A percentile compares a stretch with the other conserved stretches of the same genome.
Evolutionary conservation across 371 early-diverging fungal species (phyloP).

Genomic region (Rhizopus microsporus): DNA sequence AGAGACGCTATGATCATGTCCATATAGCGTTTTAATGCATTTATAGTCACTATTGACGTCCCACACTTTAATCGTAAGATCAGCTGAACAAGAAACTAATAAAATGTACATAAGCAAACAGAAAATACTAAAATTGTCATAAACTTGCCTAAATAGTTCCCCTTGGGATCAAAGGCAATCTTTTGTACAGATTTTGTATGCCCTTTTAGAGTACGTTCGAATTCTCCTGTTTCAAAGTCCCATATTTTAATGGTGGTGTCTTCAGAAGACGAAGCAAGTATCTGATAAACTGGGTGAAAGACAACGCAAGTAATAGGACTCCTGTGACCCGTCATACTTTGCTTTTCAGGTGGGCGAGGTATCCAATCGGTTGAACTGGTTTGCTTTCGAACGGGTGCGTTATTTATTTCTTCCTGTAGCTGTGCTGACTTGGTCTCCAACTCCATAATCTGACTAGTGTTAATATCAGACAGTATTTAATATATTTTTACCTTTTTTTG

Average conservation of each 20-base stretch:
- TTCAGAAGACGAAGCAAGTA: conserved; percentile 88
- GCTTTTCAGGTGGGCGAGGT: conserved; percentile 80
- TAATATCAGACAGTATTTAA: neutral
- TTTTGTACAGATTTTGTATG: conserved; percentile 93
- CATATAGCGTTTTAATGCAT: conserved; percentile 82
- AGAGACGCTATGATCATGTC: conserved; percentile 92
- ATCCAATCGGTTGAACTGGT: conserved; percentile 74
- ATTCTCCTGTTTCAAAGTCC: conserved; percentile 90
- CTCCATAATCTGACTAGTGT: conserved; percentile 77
- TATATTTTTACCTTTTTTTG: conserved; percentile 78
- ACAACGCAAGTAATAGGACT: conserved; percentile 79
- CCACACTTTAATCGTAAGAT: conserved; percentile 91
- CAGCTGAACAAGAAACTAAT: conserved; percentile 82
- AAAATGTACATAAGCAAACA: conserved; percentile 12
- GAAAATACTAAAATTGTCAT: conserved; percentile 2
- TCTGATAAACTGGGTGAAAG: conserved; percentile 85
- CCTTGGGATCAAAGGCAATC: conserved; percentile 81
- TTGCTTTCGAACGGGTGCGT: conserved; percentile 65
- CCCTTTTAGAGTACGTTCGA: conserved; percentile 88
- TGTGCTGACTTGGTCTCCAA: conserved; percentile 77
- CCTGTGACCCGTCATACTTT: conserved; percentile 77
- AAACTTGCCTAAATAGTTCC: conserved; percentile 63
- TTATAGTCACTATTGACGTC: conserved; percentile 84
- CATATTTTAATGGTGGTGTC: conserved; percentile 90
- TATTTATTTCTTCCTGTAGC: conserved; percentile 75